phyloP scores from a whole-genome alignment of 2,329 filamentous ascomycete species.

The Phaeosphaeria sp. region DNA sequence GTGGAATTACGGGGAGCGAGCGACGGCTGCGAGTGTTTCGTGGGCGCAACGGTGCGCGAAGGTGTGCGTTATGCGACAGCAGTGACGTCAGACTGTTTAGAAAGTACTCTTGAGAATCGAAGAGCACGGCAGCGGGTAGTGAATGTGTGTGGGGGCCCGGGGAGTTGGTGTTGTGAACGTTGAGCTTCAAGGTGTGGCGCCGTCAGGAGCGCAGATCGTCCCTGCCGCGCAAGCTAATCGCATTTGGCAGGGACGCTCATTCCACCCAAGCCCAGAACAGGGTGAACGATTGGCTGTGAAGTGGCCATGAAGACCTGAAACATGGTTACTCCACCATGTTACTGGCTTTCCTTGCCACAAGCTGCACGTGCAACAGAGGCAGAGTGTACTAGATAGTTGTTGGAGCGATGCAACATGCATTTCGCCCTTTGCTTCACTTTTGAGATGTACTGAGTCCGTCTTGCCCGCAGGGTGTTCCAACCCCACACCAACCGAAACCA shows the following conservation, averaged over 20 bases:
- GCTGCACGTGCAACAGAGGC: neutral
- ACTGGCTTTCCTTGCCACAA: neutral
- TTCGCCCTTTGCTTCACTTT: neutral
- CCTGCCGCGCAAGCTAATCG: slow-evolving; percentile 30
- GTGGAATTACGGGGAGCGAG: slow-evolving; percentile 24
- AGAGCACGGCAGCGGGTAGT: slow-evolving; percentile 1
- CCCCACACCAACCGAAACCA: neutral
- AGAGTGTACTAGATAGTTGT: neutral
- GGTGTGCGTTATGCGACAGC: neutral
- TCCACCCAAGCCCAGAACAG: neutral
- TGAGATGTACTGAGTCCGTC: neutral
- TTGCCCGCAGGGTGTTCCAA: neutral
- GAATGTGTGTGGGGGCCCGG: slow-evolving; percentile 1
- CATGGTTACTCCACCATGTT: neutral
- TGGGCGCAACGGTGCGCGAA: neutral
- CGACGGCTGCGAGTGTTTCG: slow-evolving; percentile 10
- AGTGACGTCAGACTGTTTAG: neutral
- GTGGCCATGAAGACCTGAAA: neutral
- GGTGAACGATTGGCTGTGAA: neutral
- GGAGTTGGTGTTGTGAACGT: slow-evolving; percentile 9
- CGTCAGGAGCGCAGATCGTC: slow-evolving; percentile 34
- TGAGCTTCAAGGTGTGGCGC: slow-evolving; percentile 32
- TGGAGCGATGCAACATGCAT: neutral
- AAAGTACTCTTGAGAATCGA: neutral
- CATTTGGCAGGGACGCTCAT: slow-evolving; percentile 22